Evolutionary conservation across 805 yeast species (phyloP).

Genomic region (Candida sonorensis): DNA sequence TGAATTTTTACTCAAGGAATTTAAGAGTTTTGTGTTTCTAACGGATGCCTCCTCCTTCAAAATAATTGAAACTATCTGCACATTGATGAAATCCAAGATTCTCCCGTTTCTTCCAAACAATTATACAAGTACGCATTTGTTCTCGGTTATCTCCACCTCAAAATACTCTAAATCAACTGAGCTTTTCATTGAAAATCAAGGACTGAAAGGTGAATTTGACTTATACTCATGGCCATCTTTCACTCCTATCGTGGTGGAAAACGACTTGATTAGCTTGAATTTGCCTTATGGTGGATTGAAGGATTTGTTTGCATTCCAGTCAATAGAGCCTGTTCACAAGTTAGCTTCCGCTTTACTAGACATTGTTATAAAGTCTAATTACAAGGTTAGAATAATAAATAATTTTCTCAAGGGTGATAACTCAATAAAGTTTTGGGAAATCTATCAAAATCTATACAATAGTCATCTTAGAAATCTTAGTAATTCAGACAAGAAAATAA

Average conservation of each 20-base stretch:
- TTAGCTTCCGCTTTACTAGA: conserved; percentile 45
- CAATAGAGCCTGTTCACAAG: conserved; percentile 38
- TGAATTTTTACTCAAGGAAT: conserved; percentile 10
- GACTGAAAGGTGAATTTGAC: conserved; percentile 22
- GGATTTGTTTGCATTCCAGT: conserved; percentile 36
- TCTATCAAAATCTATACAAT: conserved; percentile 28
- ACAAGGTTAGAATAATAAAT: conserved; percentile 43
- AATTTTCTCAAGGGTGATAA: conserved; percentile 54
- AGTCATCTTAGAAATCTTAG: conserved; percentile 23
- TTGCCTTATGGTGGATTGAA: conserved; percentile 29
- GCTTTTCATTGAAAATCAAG: conserved; percentile 16
- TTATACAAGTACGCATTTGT: conserved; percentile 4
- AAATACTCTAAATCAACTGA: conserved; percentile 9
- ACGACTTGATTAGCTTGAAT: conserved; percentile 38
- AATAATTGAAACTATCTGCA: conserved; percentile 7
- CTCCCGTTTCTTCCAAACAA: conserved; percentile 7
- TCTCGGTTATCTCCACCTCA: conserved; percentile 15
- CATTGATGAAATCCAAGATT: conserved; percentile 11
- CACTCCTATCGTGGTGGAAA: conserved; percentile 24
- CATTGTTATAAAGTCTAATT: conserved; percentile 34
- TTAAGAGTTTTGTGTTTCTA: conserved; percentile 18
- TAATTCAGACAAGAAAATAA: conserved; percentile 28
- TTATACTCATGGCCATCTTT: conserved; percentile 17
- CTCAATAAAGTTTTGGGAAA: conserved; percentile 41
- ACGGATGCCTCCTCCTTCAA: conserved; percentile 12